Evolutionary conservation across 371 early-diverging fungal species (phyloP).

Genomic region (Nematocida sp.): DNA sequence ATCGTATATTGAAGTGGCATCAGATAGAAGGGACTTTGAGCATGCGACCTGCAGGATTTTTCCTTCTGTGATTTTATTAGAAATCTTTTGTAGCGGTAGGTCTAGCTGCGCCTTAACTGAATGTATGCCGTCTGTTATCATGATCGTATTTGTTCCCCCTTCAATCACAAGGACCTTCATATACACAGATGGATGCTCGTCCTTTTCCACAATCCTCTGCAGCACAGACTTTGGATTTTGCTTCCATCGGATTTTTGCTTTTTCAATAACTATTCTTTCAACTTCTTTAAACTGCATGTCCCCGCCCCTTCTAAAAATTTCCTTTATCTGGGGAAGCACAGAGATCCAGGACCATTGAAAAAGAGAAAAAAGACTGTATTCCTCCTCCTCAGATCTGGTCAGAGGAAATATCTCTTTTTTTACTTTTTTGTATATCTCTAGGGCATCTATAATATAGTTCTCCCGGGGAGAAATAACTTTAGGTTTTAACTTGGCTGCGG

Average conservation of each 20-base stretch:
- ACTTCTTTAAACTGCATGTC: not conserved
- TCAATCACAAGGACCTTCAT: conserved; percentile 68
- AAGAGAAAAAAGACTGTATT: conserved; percentile 1
- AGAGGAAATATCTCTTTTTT: conserved; percentile 43
- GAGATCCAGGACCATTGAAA: conserved; percentile 54
- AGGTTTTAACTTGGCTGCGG: not conserved
- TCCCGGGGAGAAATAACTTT: conserved; percentile 26
- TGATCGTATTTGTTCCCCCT: conserved; percentile 7
- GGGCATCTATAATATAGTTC: not conserved
- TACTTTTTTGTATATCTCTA: conserved; percentile 6
- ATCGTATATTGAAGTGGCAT: conserved; percentile 6
- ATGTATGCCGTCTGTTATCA: conserved; percentile 44
- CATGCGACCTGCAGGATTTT: conserved; percentile 45
- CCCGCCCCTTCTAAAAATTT: conserved; percentile 1
- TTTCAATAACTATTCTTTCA: conserved; percentile 12
- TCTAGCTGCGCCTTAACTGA: conserved; percentile 19
- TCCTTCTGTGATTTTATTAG: conserved; percentile 8
- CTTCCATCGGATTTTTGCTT: conserved; percentile 26
- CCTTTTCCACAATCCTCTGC: conserved; percentile 65
- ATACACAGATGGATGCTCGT: conserved; percentile 65
- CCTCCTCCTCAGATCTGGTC: conserved; percentile 17
- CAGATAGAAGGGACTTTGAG: conserved; percentile 2
- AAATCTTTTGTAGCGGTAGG: not conserved
- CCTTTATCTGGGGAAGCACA: conserved; percentile 23
- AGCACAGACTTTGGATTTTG: conserved; percentile 61